Evolutionary conservation across 352 stramenopile genomes (phyloP), one percentile per base, ranked within the genome.

Genomic region (Phytophthora ohioensis): DNA sequence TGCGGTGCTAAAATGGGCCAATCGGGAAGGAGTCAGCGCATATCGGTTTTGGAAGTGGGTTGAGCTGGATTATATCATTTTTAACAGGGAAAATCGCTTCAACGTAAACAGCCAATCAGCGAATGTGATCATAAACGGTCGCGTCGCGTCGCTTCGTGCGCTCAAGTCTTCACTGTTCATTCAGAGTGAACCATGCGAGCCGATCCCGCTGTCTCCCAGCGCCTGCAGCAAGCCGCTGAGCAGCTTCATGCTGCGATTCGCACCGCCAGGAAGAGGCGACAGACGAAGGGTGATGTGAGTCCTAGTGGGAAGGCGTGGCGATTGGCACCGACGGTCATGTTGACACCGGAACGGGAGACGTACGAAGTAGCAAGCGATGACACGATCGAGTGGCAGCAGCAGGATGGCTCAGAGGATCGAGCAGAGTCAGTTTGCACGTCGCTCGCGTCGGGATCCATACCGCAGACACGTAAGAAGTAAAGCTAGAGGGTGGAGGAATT

Each of bases 241-340:
- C 77, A 90, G 57, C 81, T 91, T 7, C 80, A 88, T 15, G 73
- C 71, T 15, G 82, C 82, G 12, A 87, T 91, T 41, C 70, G 59
- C n/a, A 82, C 73, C 58, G 69, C 68, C 17, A 69, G 67, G 31
- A 71, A 63, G 65, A 58, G 12, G 13, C 27, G 55, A n/a, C 45
- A 71, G 10, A 31, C 48, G 30, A 36, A 15, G 13, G 42, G 32
- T 3, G 48, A 52, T 8, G 53, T 55, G 17, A 61, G 15, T 52
- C 45, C 27, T 17, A 38, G 39, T 7, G 51, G 38, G 10, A 74
- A 69, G 27, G 35, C 46, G 17, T 77, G 69, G 69, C 59, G 52
- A 51, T 15, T 76, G 35, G 45, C 48, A 13, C 69, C 69, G 5
- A 56, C 64, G 17, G 69, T 73, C 31, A 38, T 76, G 13, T 27